Evolutionary conservation across 768 basidiomycete genomes (phyloP).

Genomic region (Mycena leptocephala): DNA sequence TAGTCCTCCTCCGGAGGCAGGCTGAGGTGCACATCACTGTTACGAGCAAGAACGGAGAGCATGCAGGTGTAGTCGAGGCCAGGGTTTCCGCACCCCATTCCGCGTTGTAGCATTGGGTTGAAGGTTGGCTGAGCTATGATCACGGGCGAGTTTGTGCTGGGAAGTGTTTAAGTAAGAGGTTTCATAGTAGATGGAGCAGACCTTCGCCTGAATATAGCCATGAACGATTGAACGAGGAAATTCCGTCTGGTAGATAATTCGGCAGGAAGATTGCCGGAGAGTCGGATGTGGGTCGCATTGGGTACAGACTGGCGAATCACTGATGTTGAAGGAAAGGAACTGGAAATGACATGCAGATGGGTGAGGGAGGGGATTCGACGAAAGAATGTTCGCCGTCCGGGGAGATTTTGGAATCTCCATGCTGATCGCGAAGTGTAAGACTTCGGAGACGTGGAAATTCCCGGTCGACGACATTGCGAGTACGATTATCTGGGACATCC

Average conservation of each 20-base stretch:
- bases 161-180: neutral
- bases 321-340: neutral
- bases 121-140: constrained; percentile 9
- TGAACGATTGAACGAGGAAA: neutral
- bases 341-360: constrained; percentile 25
- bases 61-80: neutral
- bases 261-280: neutral
- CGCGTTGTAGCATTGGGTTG: neutral
- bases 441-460: constrained; percentile 20
- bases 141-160: neutral
- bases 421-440: constrained; percentile 5
- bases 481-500: constrained; percentile 6
- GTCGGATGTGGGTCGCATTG: constrained; percentile 23
- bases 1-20: constrained; percentile 17
- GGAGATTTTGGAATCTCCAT: constrained; percentile 12
- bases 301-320: constrained; percentile 6
- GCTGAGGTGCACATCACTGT: constrained; percentile 18
- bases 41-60: constrained; percentile 19
- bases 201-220: neutral
- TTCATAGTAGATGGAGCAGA: neutral
- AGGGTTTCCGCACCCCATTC: constrained; percentile 8
- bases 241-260: neutral
- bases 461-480: constrained; percentile 11
- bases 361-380: constrained; percentile 19
- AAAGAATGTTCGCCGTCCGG: neutral